Conservation (phyloP, 2,329 filamentous ascomycete genomes). For the Scleromitrula shiraiana region DNA sequence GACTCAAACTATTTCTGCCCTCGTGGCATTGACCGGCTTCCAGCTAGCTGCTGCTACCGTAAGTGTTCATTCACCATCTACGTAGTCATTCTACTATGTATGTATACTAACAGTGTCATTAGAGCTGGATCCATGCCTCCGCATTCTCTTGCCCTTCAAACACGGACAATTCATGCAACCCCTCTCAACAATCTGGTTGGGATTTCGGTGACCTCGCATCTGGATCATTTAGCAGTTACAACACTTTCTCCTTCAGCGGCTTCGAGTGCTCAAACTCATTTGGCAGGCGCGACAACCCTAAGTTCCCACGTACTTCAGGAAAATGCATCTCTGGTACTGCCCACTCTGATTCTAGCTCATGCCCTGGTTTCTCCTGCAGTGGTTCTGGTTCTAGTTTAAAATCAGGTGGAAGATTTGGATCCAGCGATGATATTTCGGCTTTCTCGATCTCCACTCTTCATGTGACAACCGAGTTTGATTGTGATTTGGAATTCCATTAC, state of each 20-base stretch:
- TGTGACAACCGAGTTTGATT: constrained; percentile 65
- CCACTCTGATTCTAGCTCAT: constrained; percentile 35
- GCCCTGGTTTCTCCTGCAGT: constrained; percentile 53
- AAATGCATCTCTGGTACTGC: constrained; percentile 55
- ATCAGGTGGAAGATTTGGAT: background rate
- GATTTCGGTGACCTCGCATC: constrained; percentile 57
- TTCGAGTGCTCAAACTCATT: constrained; percentile 59
- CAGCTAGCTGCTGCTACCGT: constrained; percentile 38
- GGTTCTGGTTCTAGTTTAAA: constrained; percentile 21
- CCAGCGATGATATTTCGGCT: constrained; percentile 33
- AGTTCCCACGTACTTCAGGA: constrained; percentile 30
- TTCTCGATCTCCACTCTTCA: constrained; percentile 75
- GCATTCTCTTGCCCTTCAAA: constrained; percentile 62
- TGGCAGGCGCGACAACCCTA: constrained; percentile 47
- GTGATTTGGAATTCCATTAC: constrained; percentile 78
- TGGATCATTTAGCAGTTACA: constrained; percentile 58
- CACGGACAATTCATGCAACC: constrained; percentile 68
- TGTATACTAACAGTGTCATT: constrained; percentile 12
- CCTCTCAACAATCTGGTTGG: constrained; percentile 62
- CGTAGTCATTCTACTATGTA: background rate
- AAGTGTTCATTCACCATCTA: constrained; percentile 6
- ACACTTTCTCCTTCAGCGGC: constrained; percentile 65
- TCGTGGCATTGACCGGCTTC: constrained; percentile 27
- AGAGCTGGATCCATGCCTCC: constrained; percentile 41
- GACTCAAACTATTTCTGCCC: constrained; percentile 26